Conservation (phyloP, 208 protist genomes). For the Naegleria fowleri region DNA sequence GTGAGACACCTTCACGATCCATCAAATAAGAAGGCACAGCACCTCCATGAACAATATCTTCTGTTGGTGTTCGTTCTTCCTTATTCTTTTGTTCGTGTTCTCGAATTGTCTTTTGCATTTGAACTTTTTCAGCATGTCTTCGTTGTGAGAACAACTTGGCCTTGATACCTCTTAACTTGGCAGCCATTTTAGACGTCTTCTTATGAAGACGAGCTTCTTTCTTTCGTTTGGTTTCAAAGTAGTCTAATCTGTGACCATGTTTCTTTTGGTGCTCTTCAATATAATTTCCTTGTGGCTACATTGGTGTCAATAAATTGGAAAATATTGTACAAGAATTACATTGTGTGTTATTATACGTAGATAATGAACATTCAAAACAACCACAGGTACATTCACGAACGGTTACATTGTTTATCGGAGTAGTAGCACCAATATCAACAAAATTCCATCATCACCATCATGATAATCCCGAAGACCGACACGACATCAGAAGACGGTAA, state of each 20-base stretch:
- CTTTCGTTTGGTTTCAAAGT: slow-evolving; percentile 13
- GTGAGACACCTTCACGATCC: slow-evolving; percentile 90
- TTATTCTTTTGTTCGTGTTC: slow-evolving; percentile 78
- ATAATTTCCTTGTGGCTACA: slow-evolving; percentile 23
- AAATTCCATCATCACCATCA: no score
- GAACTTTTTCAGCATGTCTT: slow-evolving; percentile 96
- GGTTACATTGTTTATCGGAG: no score
- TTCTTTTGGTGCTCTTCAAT: slow-evolving; percentile 19
- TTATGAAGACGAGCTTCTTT: slow-evolving; percentile 57
- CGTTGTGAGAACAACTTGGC: slow-evolving; percentile 97
- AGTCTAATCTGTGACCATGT: background rate
- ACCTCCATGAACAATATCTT: slow-evolving; percentile 59
- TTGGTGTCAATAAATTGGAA: background rate
- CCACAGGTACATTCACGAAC: no score
- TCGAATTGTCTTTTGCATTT: slow-evolving; percentile 98
- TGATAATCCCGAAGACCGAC: no score
- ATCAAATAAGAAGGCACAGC: slow-evolving; percentile 99
- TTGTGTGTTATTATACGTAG: no score
- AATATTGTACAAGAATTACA: background rate
- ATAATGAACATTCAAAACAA: no score
- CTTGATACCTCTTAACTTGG: slow-evolving; percentile 92
- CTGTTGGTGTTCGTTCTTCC: background rate
- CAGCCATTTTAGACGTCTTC: slow-evolving; percentile 80
- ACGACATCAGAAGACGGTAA: no score
- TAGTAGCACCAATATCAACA: no score